Conservation (phyloP, 2,329 filamentous ascomycete genomes). For the Botrytis squamosa region DNA sequence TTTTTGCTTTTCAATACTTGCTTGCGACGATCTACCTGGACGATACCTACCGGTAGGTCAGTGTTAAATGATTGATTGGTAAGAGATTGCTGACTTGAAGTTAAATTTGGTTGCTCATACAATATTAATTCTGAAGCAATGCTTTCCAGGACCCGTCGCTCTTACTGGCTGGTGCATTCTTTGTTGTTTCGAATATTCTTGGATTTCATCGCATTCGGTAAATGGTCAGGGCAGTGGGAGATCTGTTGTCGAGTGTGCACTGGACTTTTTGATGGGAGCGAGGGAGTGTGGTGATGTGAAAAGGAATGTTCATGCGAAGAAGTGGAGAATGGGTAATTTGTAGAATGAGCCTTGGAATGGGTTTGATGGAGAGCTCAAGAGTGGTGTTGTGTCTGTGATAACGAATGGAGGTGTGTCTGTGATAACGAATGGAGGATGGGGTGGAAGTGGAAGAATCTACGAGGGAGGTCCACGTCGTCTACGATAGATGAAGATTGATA, state of each 20-base stretch:
- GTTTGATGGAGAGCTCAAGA: neutral
- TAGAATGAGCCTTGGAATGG: neutral
- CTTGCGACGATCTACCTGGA: neutral
- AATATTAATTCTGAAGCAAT: neutral
- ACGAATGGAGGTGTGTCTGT: neutral
- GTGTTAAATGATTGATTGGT: neutral
- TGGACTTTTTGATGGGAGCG: neutral
- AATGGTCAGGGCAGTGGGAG: neutral
- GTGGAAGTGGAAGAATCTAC: too few relatives aligned
- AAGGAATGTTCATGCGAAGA: neutral
- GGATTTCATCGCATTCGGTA: neutral
- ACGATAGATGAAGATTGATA: neutral
- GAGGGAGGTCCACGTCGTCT: neutral
- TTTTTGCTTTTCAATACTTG: neutral
- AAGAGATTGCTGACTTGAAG: neutral
- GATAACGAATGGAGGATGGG: neutral
- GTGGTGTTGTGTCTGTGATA: neutral
- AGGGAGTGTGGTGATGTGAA: neutral
- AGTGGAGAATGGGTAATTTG: neutral
- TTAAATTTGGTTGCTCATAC: neutral
- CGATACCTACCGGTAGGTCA: neutral
- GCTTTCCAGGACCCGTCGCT: neutral
- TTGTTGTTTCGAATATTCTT: neutral
- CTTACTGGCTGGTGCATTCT: neutral
- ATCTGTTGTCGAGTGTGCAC: neutral